A percentile compares a stretch with the other conserved stretches of the same genome.
Conservation (phyloP, 805 yeast species). For the Sungouiella blattae region DNA sequence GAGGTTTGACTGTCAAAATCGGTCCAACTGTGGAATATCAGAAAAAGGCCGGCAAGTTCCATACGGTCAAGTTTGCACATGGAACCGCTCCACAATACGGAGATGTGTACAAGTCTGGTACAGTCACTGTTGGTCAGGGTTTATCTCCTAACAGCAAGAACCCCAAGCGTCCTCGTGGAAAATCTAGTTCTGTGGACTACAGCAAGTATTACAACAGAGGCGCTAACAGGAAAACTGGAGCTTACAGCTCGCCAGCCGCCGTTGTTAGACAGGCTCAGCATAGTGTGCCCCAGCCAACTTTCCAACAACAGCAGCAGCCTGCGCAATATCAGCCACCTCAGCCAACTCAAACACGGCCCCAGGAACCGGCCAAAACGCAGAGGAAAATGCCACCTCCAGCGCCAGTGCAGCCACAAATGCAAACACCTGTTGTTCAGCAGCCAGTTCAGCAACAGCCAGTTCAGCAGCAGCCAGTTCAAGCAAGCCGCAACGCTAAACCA, state of each 20-base stretch:
- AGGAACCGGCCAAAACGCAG: neutral
- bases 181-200: constrained; percentile 35
- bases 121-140: constrained; percentile 78
- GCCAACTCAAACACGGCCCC: neutral
- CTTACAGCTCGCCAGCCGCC: neutral
- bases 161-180: constrained; percentile 70
- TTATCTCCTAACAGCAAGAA: constrained; percentile 69
- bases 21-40: constrained; percentile 75
- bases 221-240: constrained; percentile 10
- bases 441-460: constrained; percentile 3
- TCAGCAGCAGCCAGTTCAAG: constrained; percentile 9
- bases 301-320: neutral
- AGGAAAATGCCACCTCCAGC: constrained; percentile 3
- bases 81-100: constrained; percentile 57
- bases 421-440: neutral
- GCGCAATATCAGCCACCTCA: neutral
- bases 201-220: constrained; percentile 40
- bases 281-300: constrained; percentile 13
- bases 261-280: neutral
- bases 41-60: constrained; percentile 86
- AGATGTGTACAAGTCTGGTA: constrained; percentile 84
- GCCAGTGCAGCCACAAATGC: constrained; percentile 2
- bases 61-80: constrained; percentile 64
- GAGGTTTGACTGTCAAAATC: constrained; percentile 57
- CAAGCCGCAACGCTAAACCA: constrained; percentile 4